Percentiles rank a stretch among this genome's conserved stretches.
phyloP scores from a whole-genome alignment of 2,329 filamentous ascomycete genomes.

The Onygena corvina region DNA sequence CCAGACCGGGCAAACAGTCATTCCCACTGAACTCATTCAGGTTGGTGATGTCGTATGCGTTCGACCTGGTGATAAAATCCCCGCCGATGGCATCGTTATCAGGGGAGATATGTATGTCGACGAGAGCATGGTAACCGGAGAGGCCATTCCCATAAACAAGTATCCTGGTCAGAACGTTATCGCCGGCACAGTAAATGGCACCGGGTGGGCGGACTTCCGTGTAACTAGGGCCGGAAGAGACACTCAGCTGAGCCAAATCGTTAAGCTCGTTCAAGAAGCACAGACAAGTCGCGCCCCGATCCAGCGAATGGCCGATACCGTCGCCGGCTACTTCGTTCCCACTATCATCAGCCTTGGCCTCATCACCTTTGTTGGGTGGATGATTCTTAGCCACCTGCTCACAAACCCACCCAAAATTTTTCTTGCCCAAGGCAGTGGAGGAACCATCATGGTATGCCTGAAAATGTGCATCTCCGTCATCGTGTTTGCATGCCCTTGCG shows the following conservation, averaged over 20 bases:
- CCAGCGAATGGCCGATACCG: slow-evolving; percentile 76
- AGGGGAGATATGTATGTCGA: slow-evolving; percentile 88
- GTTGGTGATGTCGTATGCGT: slow-evolving; percentile 88
- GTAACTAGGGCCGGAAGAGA: slow-evolving; percentile 88
- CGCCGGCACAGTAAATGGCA: slow-evolving; percentile 89
- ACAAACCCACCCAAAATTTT: slow-evolving; percentile 82
- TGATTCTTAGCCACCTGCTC: slow-evolving; percentile 82
- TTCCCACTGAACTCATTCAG: slow-evolving; percentile 88
- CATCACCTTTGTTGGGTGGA: slow-evolving; percentile 80
- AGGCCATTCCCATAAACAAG: slow-evolving; percentile 91
- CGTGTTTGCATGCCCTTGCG: slow-evolving; percentile 94
- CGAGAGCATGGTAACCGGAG: slow-evolving; percentile 97
- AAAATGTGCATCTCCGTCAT: slow-evolving; percentile 98
- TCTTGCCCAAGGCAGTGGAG: slow-evolving; percentile 63
- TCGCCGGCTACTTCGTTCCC: slow-evolving; percentile 91
- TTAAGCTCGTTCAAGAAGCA: slow-evolving; percentile 94
- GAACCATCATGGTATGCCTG: slow-evolving; percentile 89
- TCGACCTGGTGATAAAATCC: slow-evolving; percentile 90
- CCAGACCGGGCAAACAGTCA: slow-evolving; percentile 64
- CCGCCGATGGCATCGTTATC: slow-evolving; percentile 77
- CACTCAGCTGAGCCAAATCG: slow-evolving; percentile 94
- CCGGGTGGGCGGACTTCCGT: slow-evolving; percentile 79
- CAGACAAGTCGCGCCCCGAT: slow-evolving; percentile 92
- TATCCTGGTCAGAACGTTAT: slow-evolving; percentile 67
- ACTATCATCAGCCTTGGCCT: slow-evolving; percentile 74